Conservation (phyloP, 768 basidiomycete genomes). For the Russula ochroleuca region DNA sequence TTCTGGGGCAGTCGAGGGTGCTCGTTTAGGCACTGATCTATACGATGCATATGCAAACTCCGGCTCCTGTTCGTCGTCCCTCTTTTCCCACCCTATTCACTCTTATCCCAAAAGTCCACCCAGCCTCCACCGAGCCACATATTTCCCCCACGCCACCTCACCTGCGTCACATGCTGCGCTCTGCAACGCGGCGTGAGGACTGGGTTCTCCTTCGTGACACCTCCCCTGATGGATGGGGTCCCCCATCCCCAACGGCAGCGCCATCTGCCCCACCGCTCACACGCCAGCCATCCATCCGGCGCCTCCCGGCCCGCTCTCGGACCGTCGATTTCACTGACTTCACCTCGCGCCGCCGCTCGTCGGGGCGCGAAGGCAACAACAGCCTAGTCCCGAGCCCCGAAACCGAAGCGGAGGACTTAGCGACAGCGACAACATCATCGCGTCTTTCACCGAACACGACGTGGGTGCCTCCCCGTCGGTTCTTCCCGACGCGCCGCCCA, state of each 20-base stretch:
- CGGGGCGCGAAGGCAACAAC: constrained; percentile 36
- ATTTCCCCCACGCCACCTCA: constrained; percentile 14
- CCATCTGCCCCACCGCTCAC: constrained; percentile 36
- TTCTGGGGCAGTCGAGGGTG: constrained; percentile 46
- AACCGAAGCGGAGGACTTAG: constrained; percentile 22
- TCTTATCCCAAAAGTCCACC: background rate
- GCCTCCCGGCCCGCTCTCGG: constrained; percentile 45
- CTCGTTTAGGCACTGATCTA: constrained; percentile 54
- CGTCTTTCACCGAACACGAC: constrained; percentile 18
- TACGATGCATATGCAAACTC: constrained; percentile 53
- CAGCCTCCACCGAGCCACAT: constrained; percentile 14
- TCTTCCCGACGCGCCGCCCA: constrained; percentile 23
- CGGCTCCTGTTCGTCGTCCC: constrained; percentile 11
- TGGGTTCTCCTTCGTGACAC: constrained; percentile 20
- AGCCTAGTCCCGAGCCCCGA: background rate
- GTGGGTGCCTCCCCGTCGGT: constrained; percentile 18
- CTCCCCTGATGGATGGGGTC: constrained; percentile 22
- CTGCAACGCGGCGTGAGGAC: constrained; percentile 20
- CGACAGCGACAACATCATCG: background rate
- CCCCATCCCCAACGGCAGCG: constrained; percentile 10
- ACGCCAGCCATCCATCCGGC: constrained; percentile 60
- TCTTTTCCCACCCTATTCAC: background rate
- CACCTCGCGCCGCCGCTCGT: constrained; percentile 57
- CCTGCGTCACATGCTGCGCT: constrained; percentile 12
- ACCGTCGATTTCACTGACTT: constrained; percentile 71